Percentiles rank a stretch among this genome's conserved stretches.
These are phyloP conservation scores for Scolecobasidium constrictum DNA, from an alignment of 2,329 filamentous ascomycete genomes.

Conservation along the genomic window DNA sequence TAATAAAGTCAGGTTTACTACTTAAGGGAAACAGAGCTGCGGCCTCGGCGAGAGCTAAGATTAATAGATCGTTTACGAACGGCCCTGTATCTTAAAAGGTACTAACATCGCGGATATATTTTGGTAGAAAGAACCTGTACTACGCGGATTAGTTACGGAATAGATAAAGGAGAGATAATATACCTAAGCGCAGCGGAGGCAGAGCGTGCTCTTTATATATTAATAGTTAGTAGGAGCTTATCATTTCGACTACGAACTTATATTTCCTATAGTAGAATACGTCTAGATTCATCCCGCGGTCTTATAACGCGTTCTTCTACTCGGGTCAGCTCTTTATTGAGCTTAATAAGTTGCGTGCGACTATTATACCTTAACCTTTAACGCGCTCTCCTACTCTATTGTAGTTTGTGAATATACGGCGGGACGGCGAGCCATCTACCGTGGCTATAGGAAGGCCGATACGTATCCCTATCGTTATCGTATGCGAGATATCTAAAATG, in stretches of 20 bases:
- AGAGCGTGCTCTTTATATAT: slow-evolving; percentile 11
- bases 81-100: slow-evolving; percentile 15
- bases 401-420: slow-evolving; percentile 15
- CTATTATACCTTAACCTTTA: slow-evolving; percentile 11
- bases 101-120: slow-evolving; percentile 13
- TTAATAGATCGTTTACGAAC: slow-evolving; percentile 13
- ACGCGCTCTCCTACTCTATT: slow-evolving; percentile 11
- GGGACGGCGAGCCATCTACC: slow-evolving; percentile 11
- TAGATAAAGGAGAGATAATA: slow-evolving; percentile 6
- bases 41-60: slow-evolving; percentile 14
- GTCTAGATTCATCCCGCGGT: slow-evolving; percentile 12
- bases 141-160: slow-evolving; percentile 8
- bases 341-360: background rate
- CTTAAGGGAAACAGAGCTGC: slow-evolving; percentile 12
- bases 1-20: slow-evolving; percentile 15
- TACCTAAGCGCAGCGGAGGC: slow-evolving; percentile 13
- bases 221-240: slow-evolving; percentile 2
- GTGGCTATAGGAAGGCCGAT: slow-evolving; percentile 12
- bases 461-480: slow-evolving; percentile 11
- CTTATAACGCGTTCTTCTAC: slow-evolving; percentile 11
- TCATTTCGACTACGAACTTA: slow-evolving; percentile 10
- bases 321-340: slow-evolving; percentile 1
- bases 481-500: slow-evolving; percentile 12
- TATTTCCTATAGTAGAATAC: slow-evolving; percentile 14
- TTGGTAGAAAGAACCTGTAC: slow-evolving; percentile 15